Base-by-base conservation (phyloP, 805 yeast genomes). In the Metschnikowia reukaufii region DNA sequence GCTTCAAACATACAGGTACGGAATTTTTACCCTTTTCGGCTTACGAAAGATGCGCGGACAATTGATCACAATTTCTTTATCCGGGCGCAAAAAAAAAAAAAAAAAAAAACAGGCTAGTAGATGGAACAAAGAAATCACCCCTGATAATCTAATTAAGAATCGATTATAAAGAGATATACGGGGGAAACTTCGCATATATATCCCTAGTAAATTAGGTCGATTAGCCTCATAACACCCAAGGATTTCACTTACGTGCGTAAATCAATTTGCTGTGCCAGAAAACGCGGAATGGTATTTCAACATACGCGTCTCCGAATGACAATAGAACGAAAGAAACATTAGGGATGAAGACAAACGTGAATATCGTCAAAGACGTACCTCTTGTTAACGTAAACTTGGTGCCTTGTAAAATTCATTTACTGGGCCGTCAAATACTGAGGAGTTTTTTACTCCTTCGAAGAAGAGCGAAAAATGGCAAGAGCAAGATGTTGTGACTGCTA, bases 341-440 rank as follows among this genome's bases (percentile, higher is more conserved):
- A 15, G 10, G 8, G 21, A 43, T 43, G 47, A 38, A 38, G 20
- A 38, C 47, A 32, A 38, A 12, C 23, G 35, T 44, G 30, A 19
- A 32, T 20, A 6, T 38, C n/a, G 39, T 8, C 4, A 42, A 43
- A 9, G 44, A 31, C 6, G 44, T 46, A 15, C 55, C 52, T 9
- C 19, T 27, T 2, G 50, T 45, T 7, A 36, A 35, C 4, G 51
- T 47, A 3, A 50, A 48, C 6, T 39, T 56, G 23, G 47, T 56
- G 8, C 59, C 59, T 4, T 35, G 47, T 29, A 48, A 45, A 21
- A 47, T 56, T 9, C 51, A 54, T 46, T 52, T 32, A 42, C 52
- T 5, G 59, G 57, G 0, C 43, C 41, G 1, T 51, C 58, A 4
- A 46, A 54, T 21, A 50, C 56, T 1, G 20, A 25, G 7, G 42